phyloP scores from a whole-genome alignment of 2,329 filamentous ascomycete genomes.

The Colletotrichum magnum region DNA sequence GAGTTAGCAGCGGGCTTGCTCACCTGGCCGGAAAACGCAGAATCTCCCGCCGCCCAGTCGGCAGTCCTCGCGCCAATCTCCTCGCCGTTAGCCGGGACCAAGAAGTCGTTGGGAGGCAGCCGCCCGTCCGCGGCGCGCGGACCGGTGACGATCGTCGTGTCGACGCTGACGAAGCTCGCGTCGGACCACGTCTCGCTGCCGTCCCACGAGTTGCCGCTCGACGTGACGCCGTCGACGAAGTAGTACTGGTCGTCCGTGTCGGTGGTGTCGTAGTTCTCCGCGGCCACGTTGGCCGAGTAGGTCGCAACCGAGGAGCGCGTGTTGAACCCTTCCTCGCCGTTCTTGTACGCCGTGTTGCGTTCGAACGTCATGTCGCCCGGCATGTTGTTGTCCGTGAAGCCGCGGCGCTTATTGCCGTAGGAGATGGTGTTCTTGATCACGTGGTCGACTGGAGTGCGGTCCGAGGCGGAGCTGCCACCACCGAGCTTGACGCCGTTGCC shows the following conservation, averaged over 20 bases:
- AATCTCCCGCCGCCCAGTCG: neutral
- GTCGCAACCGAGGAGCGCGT: slow-evolving; percentile 46
- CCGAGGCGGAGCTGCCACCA: slow-evolving; percentile 49
- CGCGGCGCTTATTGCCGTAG: slow-evolving; percentile 58
- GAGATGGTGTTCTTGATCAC: slow-evolving; percentile 59
- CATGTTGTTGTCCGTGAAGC: slow-evolving; percentile 61
- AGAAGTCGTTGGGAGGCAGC: slow-evolving; percentile 7
- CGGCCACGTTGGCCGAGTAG: slow-evolving; percentile 26
- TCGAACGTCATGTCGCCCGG: slow-evolving; percentile 55
- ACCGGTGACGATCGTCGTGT: neutral
- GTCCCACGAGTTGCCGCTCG: slow-evolving; percentile 28
- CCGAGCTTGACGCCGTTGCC: slow-evolving; percentile 64
- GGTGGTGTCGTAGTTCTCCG: slow-evolving; percentile 21
- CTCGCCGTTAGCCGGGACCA: slow-evolving; percentile 3
- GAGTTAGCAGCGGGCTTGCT: neutral
- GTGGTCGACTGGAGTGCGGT: slow-evolving; percentile 56
- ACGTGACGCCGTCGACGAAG: neutral
- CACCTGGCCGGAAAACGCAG: neutral
- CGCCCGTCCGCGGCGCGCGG: slow-evolving; percentile 4
- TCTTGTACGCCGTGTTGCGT: slow-evolving; percentile 61
- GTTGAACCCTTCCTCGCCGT: slow-evolving; percentile 57
- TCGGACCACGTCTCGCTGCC: slow-evolving; percentile 11
- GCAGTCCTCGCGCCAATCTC: neutral
- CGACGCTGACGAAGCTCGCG: neutral
- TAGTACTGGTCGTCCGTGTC: slow-evolving; percentile 15